Evolutionary conservation across 352 stramenopile genomes (phyloP).

Genomic region (Globisporangium nunn): DNA sequence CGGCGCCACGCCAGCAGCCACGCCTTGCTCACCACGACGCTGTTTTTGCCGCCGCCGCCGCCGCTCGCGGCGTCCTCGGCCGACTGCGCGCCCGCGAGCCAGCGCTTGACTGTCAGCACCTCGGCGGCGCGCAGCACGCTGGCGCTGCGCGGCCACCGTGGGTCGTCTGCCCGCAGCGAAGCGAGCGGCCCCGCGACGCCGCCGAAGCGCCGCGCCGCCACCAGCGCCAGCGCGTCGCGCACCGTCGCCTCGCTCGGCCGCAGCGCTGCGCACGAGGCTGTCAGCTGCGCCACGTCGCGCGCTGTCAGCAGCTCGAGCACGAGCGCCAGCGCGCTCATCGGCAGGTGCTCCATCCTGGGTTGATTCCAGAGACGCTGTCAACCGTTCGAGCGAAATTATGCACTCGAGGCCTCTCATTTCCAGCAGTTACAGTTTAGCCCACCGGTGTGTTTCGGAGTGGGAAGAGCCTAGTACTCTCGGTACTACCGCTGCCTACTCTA

Average conservation of each 20-base stretch:
- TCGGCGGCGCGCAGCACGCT: slow-evolving; percentile 53
- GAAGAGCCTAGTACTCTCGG: too few relatives aligned
- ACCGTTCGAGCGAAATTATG: too few relatives aligned
- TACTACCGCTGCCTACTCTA: background rate
- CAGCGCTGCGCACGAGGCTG: slow-evolving; percentile 35
- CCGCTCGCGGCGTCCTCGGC: slow-evolving; percentile 28
- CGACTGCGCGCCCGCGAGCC: slow-evolving; percentile 31
- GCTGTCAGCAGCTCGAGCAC: slow-evolving; percentile 61
- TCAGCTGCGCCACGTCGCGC: slow-evolving; percentile 41
- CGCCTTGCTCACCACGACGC: slow-evolving; percentile 60
- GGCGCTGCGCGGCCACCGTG: slow-evolving; percentile 52
- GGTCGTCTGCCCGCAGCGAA: slow-evolving; percentile 44
- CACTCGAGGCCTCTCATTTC: too few relatives aligned
- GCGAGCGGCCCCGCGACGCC: slow-evolving; percentile 21
- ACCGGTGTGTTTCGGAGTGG: too few relatives aligned
- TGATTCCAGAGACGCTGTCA: too few relatives aligned
- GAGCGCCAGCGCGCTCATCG: slow-evolving; percentile 40
- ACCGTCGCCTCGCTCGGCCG: slow-evolving; percentile 24
- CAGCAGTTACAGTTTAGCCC: too few relatives aligned
- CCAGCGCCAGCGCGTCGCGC: slow-evolving; percentile 46
- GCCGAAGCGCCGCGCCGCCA: slow-evolving; percentile 48
- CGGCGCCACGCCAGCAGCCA: slow-evolving; percentile 75
- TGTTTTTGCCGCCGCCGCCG: background rate
- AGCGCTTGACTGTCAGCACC: slow-evolving; percentile 51
- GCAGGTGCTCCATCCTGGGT: slow-evolving; percentile 49